phyloP scores from a whole-genome alignment of 2,329 filamentous ascomycete species.

The Botrytis aclada region DNA sequence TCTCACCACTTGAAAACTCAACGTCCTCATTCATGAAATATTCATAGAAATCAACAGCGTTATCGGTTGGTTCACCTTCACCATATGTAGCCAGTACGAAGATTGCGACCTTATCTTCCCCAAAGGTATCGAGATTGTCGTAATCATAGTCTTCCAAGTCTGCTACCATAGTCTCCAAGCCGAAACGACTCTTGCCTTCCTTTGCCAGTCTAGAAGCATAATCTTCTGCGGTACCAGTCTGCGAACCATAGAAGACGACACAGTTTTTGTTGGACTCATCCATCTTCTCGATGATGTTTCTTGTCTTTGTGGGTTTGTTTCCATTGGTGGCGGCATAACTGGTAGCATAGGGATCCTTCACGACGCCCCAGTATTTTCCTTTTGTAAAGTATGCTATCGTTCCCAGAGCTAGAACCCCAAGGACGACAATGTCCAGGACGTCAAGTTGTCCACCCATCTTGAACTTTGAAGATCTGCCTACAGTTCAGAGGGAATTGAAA shows the following conservation, averaged over 20 bases:
- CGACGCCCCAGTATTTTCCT: slow-evolving; percentile 85
- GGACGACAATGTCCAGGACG: slow-evolving; percentile 90
- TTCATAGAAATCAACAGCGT: slow-evolving; percentile 98
- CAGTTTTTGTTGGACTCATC: slow-evolving; percentile 95
- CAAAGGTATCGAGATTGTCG: slow-evolving; percentile 85
- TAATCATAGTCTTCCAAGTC: slow-evolving; percentile 98
- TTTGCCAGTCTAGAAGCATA: slow-evolving; percentile 95
- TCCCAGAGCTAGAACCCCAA: slow-evolving; percentile 77
- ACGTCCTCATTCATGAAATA: slow-evolving; percentile 83
- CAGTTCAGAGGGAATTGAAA: neutral
- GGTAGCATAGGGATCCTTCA: slow-evolving; percentile 83
- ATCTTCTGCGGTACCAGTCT: slow-evolving; percentile 97
- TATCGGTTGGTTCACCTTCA: slow-evolving; percentile 97
- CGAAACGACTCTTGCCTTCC: slow-evolving; percentile 94
- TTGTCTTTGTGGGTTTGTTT: slow-evolving; percentile 76
- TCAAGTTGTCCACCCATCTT: slow-evolving; percentile 83
- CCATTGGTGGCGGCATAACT: slow-evolving; percentile 67
- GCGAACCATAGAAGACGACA: slow-evolving; percentile 96
- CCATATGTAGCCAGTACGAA: slow-evolving; percentile 97
- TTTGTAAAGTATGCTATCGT: slow-evolving; percentile 97
- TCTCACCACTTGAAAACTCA: slow-evolving; percentile 70
- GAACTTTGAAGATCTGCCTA: neutral
- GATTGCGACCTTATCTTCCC: slow-evolving; percentile 86
- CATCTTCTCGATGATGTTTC: slow-evolving; percentile 94
- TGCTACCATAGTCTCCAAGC: slow-evolving; percentile 95